Evolutionary conservation across 2,329 filamentous ascomycete species (phyloP).

Genomic region (Diaporthe batatas): DNA sequence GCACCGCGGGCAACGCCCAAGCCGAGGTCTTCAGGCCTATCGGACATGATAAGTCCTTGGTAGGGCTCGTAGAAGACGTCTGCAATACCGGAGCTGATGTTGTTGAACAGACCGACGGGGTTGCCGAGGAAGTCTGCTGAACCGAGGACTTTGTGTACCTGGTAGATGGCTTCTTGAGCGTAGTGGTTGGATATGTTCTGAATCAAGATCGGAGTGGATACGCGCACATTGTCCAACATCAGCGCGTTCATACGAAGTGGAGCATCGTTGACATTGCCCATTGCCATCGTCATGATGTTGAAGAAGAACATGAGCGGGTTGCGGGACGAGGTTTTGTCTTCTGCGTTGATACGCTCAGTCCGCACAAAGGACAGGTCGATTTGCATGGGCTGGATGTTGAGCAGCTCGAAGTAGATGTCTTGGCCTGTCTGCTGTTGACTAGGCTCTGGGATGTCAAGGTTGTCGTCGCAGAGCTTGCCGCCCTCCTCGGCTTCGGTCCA

Average conservation of each 20-base stretch:
- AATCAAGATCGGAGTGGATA: conserved; percentile 86
- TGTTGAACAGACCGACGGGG: conserved; percentile 97
- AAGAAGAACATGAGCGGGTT: conserved; percentile 99
- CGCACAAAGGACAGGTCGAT: conserved; percentile 97
- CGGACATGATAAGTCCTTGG: conserved; percentile 94
- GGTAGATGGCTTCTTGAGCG: conserved; percentile 94
- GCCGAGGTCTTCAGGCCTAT: conserved; percentile 94
- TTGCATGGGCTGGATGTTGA: conserved; percentile 98
- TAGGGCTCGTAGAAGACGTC: conserved; percentile 99
- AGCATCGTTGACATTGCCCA: conserved; percentile 98
- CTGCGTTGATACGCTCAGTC: conserved; percentile 95
- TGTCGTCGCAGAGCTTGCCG: conserved; percentile 89
- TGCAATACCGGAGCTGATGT: conserved; percentile 94
- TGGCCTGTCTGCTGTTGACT: conserved; percentile 86
- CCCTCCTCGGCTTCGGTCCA: conserved; percentile 85
- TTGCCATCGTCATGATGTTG: conserved; percentile 99
- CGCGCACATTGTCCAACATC: conserved; percentile 93
- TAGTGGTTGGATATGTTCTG: conserved; percentile 95
- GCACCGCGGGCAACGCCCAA: conserved; percentile 96
- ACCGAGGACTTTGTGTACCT: conserved; percentile 96
- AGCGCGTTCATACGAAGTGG: conserved; percentile 93
- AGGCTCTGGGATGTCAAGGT: conserved; percentile 91
- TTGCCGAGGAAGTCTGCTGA: conserved; percentile 98
- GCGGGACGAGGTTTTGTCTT: conserved; percentile 89
- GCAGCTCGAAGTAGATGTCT: conserved; percentile 97